Conservation (phyloP, 176 grass and related monocot species). For the Pharus latifolius region DNA sequence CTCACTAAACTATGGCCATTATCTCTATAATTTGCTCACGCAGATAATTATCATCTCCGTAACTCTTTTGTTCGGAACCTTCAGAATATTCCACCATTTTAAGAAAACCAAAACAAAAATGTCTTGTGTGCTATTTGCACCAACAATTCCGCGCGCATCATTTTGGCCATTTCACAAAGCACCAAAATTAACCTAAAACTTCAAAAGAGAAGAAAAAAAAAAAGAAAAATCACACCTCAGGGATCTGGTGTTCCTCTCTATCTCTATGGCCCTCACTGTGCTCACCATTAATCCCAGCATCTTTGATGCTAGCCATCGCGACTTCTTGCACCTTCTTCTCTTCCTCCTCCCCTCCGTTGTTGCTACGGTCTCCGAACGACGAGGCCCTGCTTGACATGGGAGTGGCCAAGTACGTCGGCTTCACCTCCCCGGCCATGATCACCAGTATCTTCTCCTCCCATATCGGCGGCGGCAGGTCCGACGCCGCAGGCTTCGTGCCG, state of each 20-base stretch:
- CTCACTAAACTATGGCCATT: not conserved
- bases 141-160: not conserved
- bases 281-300: constrained; percentile 25
- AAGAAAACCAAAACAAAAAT: constrained; percentile 37
- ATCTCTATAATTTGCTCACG: constrained; percentile 10
- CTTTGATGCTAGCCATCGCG: constrained; percentile 16
- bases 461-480: constrained; percentile 9
- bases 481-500: constrained; percentile 21
- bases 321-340: constrained; percentile 24
- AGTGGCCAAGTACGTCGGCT: constrained; percentile 81
- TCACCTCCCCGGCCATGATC: constrained; percentile 93
- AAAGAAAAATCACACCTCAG: constrained; percentile 38
- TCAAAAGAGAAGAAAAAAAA: not conserved
- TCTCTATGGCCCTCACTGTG: constrained; percentile 38
- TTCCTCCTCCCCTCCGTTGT: constrained; percentile 10
- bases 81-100: not conserved
- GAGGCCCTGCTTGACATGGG: constrained; percentile 78
- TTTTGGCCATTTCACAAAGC: not conserved
- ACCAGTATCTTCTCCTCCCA: constrained; percentile 90
- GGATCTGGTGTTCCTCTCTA: constrained; percentile 15
- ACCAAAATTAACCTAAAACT: constrained; percentile 8
- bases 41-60: not conserved
- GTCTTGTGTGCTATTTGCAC: not conserved
- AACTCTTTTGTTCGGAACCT: constrained; percentile 8
- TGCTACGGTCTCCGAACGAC: constrained; percentile 51